Evolutionary conservation across 75 land plant species (phyloP), one percentile per base, ranked within the genome.

Genomic region (Ceratopteris richardii): DNA sequence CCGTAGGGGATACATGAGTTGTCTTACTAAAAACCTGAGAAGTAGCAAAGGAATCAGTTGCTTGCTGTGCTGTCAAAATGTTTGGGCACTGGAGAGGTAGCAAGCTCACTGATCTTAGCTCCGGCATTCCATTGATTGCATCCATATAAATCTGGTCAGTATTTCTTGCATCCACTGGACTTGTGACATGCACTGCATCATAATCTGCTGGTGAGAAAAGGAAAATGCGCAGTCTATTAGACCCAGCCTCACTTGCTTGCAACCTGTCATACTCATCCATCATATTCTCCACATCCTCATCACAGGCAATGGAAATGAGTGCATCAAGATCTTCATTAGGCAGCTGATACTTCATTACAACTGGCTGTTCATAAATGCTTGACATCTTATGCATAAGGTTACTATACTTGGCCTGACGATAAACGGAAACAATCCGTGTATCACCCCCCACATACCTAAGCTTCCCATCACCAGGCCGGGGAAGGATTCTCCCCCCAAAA

Each of bases 61-160:
- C 16, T 23, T 26, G 24, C 4, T 17, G 18, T 18, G 28, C 29
- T 26, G 29, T 26, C 54, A 52, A 23, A 52, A 12, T 52, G 23
- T 14, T 52, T 24, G 54, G 25, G 23, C 27, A 3, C 9, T 14
- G 1, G 54, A 26, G 14, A 52, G 54, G 24, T 6, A 52, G 9
- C 28, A 52, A 4, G 43, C 54, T 66, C 44, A 73, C 43, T 9
- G 71, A 66, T 23, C 71, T 69, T 25, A 48, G 23, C n/a, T 81
- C 78, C 7, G 69, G 50, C 17, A 82, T 73, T 0, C 87, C 90
- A 76, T 89, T 89, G 24, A 93, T 87, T 44, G 95, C 96, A 66
- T 66, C 78, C 43, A 93, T 78, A 79, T 89, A 93, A 23, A 78
- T 72, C 58, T 75, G 70, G 39, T 90, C 81, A 29, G 82, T 36